phyloP scores from a whole-genome alignment of 768 basidiomycete genomes.

The Mycena crocata region DNA sequence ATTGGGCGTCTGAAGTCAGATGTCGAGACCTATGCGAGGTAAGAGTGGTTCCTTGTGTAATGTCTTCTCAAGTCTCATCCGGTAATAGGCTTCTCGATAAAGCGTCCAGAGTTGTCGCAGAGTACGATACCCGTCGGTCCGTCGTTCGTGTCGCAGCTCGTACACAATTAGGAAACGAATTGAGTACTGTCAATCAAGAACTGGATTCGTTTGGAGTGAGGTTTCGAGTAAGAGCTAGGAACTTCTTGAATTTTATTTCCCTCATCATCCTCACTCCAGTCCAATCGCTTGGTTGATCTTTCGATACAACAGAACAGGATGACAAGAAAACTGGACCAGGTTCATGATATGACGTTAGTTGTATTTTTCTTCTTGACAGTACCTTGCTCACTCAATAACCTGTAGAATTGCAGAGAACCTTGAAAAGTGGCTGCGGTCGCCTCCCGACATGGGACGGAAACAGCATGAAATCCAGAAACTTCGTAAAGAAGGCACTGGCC shows the following conservation, averaged over 20 bases:
- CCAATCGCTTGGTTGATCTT: constrained; percentile 1
- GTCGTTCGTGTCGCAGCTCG: neutral
- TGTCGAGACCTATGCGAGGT: neutral
- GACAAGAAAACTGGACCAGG: neutral
- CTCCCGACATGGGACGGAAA: neutral
- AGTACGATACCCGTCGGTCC: neutral
- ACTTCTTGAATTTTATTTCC: neutral
- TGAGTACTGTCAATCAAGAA: neutral
- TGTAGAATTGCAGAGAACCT: neutral
- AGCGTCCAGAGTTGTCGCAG: neutral
- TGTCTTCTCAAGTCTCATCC: neutral
- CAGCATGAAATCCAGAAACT: neutral
- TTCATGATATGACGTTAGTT: neutral
- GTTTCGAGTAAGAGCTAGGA: neutral
- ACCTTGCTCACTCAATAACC: neutral
- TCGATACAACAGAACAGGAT: neutral
- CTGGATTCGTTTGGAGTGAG: neutral
- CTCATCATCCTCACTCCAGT: neutral
- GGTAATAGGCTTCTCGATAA: neutral
- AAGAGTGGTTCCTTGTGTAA: neutral
- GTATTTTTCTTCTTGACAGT: neutral
- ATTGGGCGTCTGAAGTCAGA: constrained; percentile 1
- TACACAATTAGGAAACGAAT: neutral
- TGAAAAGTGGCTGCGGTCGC: neutral
- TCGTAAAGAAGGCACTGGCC: neutral